phyloP scores from a whole-genome alignment of 495 filamentous ascomycete genomes.

The Penicillium manginii region DNA sequence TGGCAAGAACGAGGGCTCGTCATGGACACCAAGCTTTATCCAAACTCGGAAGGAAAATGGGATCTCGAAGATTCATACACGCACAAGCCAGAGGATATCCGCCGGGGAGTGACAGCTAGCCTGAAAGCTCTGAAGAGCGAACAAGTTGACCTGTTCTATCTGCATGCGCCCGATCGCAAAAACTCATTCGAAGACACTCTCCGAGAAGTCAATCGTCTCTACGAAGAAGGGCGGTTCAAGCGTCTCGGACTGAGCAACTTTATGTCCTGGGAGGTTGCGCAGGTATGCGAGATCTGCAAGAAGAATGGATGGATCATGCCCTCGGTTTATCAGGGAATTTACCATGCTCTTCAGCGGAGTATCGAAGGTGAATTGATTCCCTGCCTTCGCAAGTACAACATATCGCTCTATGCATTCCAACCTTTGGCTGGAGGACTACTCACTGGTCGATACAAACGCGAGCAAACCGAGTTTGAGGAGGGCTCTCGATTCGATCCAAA shows the following conservation, averaged over 20 bases:
- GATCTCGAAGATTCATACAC: constrained; percentile 17
- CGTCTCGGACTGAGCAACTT: constrained; percentile 53
- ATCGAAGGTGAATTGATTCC: constrained; percentile 51
- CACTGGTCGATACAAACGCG: constrained; percentile 31
- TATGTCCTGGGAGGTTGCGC: constrained; percentile 44
- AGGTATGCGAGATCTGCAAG: constrained; percentile 45
- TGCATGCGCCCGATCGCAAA: constrained; percentile 47
- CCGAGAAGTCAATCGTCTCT: constrained; percentile 41
- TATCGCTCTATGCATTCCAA: constrained; percentile 52
- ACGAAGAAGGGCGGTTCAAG: constrained; percentile 42
- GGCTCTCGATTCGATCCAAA: constrained; percentile 44
- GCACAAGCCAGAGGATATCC: constrained; percentile 40
- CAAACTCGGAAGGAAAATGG: constrained; percentile 23
- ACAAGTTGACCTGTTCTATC: constrained; percentile 49
- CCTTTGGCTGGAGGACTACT: constrained; percentile 57
- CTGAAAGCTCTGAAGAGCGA: constrained; percentile 34
- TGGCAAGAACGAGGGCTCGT: constrained; percentile 60
- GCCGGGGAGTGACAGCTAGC: constrained; percentile 39
- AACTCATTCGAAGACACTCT: constrained; percentile 47
- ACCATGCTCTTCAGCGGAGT: constrained; percentile 44
- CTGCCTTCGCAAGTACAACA: constrained; percentile 45
- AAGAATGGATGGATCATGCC: constrained; percentile 47
- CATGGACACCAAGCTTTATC: constrained; percentile 59
- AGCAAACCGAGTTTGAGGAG: constrained; percentile 36
- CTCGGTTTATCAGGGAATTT: constrained; percentile 54